Evolutionary conservation across 805 yeast genomes (phyloP).

Genomic region (Candida anglica): DNA sequence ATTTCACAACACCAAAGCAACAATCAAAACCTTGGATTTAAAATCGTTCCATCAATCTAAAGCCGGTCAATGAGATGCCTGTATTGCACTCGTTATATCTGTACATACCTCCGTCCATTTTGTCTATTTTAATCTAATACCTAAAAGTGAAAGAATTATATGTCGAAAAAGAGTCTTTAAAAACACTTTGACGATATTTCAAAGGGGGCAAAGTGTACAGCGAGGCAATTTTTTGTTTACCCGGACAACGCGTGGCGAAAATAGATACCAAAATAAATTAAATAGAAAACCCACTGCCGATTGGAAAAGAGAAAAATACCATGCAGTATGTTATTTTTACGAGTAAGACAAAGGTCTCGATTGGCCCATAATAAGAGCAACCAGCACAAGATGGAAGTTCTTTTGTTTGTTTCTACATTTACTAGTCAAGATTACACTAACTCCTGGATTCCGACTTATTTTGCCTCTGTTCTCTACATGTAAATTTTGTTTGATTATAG

Average conservation of each 20-base stretch:
- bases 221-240: conserved; percentile 2
- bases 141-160: conserved; percentile 1
- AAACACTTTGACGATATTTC: conserved; percentile 3
- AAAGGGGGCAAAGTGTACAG: conserved; percentile 5
- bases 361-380: too few species aligned
- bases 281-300: not conserved
- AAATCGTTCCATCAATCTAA: not conserved
- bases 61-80: not conserved
- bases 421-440: too few species aligned
- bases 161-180: not conserved
- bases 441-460: too few species aligned
- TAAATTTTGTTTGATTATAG: too few species aligned
- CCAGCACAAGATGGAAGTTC: too few species aligned
- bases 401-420: too few species aligned
- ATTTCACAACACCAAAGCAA: not conserved
- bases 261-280: too few species aligned
- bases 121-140: conserved; percentile 2
- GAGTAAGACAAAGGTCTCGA: too few species aligned
- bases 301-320: not conserved
- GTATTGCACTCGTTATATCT: not conserved
- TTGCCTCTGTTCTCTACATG: too few species aligned
- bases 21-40: not conserved
- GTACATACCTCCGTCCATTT: conserved; percentile 7
- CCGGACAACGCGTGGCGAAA: conserved; percentile 5
- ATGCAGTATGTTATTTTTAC: too few species aligned